phyloP scores from a whole-genome alignment of 75 land plant genomes.

The Pseudotsuga menziesii region DNA sequence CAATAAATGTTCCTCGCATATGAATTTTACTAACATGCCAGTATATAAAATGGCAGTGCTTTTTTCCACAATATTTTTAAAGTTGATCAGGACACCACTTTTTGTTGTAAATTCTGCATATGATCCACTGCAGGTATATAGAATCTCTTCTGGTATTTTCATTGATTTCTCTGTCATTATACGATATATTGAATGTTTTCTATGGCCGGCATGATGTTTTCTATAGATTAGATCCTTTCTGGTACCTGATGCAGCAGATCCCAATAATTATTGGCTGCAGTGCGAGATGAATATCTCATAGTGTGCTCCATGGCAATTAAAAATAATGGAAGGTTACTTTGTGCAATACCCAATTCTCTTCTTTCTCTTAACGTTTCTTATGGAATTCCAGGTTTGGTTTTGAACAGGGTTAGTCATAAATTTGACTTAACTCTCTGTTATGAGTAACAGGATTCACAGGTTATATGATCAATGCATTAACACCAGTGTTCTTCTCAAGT shows the following conservation, averaged over 20 bases:
- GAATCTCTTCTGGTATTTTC: background rate
- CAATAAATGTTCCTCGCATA: background rate
- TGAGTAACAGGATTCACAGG: background rate
- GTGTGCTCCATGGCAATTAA: background rate
- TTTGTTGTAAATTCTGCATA: constrained; percentile 69
- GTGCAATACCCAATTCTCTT: background rate
- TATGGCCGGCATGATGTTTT: background rate
- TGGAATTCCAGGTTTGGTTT: background rate
- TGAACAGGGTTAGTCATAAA: background rate
- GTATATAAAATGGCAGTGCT: no score
- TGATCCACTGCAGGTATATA: constrained; percentile 62
- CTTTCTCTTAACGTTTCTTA: background rate
- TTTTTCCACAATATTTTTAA: no score
- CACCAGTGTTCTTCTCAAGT: background rate
- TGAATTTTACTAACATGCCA: background rate
- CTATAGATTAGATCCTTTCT: background rate
- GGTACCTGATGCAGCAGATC: background rate
- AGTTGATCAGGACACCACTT: constrained; percentile 22
- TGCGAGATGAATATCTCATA: background rate
- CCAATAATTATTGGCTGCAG: background rate
- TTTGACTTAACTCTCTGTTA: background rate
- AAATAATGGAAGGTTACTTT: background rate
- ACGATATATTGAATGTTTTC: background rate
- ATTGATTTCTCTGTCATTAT: background rate
- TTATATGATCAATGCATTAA: constrained; percentile 28